Evolutionary conservation across 2,329 filamentous ascomycete species (phyloP), one percentile per base, ranked within the genome.

Genomic region (Knoxdaviesia proteae): DNA sequence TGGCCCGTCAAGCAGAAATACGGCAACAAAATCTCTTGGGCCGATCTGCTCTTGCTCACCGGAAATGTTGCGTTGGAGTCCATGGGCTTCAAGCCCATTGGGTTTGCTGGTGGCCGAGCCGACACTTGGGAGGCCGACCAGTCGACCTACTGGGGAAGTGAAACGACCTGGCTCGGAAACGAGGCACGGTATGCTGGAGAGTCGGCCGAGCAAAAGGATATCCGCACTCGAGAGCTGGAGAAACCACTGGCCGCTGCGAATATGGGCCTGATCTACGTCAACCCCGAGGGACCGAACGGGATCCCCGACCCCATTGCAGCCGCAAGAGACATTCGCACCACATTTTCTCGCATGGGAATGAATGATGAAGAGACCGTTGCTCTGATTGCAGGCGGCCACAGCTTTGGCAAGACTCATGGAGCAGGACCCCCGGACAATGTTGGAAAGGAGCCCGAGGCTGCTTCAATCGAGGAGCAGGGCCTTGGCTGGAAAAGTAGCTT

Each of bases 1-100:
- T 84, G 79, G 77, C 80, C 80, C 44, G 75, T 86, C 63, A 86
- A 86, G 71, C 79, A 83, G 52, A 86, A 86, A 68, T 86, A 86
- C 50, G 80, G 80, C 57, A 74, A 74, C 67, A 83, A 81, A 65
- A 80, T 86, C 59, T 84, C 80, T 0, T 86, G 80, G 80, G 76
- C 80, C 30, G 80, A 86, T 55, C 61, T 86, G 46, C 57, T 79
- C 40, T 65, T 84, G 44, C 68, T 86, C 43, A 71, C 77, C 32
- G 80, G 80, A 49, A 84, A 84, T 56, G 79, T 84, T 10, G 79
- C 80, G 39, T 68, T 86, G 48, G 80, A 86, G 61, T 73, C 71
- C 47, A 84, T 83, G 77, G 80, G 77, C 47, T 71, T 80, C 61
- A 71, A 75, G 61, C 75, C 79, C 36, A 75, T 80, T 48, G 80